Conservation (phyloP, 176 grass and related monocot genomes). For the Oryza officinalis region DNA sequence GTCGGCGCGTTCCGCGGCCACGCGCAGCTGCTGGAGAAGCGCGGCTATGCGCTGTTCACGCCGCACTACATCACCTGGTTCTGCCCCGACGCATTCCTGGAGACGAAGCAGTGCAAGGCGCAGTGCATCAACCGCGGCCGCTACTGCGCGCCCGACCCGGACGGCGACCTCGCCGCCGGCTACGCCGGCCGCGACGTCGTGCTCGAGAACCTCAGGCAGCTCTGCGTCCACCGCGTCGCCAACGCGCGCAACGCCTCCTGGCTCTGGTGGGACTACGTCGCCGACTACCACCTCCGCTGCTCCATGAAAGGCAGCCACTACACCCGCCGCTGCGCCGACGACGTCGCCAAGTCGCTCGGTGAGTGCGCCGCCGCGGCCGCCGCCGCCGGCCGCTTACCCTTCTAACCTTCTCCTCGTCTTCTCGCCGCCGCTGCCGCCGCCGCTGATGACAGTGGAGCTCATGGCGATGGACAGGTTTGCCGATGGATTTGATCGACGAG, state of each 20-base stretch:
- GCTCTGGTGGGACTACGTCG: conserved; percentile 93
- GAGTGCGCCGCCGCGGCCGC: background rate
- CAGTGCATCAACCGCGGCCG: conserved; percentile 86
- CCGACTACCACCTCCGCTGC: conserved; percentile 80
- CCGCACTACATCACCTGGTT: conserved; percentile 98
- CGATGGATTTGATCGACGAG: conserved; percentile 52
- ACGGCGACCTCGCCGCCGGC: conserved; percentile 62
- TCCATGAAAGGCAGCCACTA: conserved; percentile 76
- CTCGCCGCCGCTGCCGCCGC: background rate
- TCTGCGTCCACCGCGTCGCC: conserved; percentile 89
- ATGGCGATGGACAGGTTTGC: conserved; percentile 45
- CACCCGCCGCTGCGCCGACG: conserved; percentile 52
- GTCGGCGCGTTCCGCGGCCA: conserved; percentile 69
- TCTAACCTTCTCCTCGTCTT: background rate
- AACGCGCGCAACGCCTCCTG: conserved; percentile 49
- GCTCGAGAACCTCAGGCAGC: conserved; percentile 81
- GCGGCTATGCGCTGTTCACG: conserved; percentile 65
- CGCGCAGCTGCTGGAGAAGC: conserved; percentile 77
- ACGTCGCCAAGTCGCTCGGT: conserved; percentile 67
- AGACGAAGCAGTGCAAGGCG: conserved; percentile 60
- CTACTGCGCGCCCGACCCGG: conserved; percentile 92
- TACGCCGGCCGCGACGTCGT: conserved; percentile 80
- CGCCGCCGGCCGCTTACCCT: background rate
- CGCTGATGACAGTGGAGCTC: background rate
- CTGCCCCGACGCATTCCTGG: conserved; percentile 58